phyloP scores from a whole-genome alignment of 2,329 filamentous ascomycete species.

The Pyricularia pennisetigena region DNA sequence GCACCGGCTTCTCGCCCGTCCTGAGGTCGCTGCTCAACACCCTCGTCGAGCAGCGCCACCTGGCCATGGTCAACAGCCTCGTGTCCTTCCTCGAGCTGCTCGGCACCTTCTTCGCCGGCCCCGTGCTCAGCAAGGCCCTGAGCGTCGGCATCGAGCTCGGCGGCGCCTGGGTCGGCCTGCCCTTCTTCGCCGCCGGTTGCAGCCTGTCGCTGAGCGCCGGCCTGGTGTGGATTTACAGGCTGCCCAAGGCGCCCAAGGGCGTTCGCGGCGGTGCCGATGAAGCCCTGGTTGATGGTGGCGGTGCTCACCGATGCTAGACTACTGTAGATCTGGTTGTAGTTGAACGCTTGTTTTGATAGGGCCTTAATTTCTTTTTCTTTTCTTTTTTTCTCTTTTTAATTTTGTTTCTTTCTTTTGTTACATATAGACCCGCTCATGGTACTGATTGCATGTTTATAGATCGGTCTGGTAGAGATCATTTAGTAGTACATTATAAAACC shows the following conservation, averaged over 20 bases:
- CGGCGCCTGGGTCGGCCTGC: conserved; percentile 37
- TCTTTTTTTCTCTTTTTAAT: too few species aligned
- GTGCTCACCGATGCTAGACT: not conserved
- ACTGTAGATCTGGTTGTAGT: not conserved
- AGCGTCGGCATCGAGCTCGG: conserved; percentile 33
- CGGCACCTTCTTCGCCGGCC: conserved; percentile 35
- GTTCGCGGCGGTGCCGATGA: not conserved
- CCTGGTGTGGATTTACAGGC: conserved; percentile 19
- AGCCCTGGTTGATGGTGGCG: not conserved
- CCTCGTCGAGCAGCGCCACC: conserved; percentile 41
- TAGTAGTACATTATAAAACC: too few species aligned
- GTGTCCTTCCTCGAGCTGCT: conserved; percentile 39
- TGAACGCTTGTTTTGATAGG: not conserved
- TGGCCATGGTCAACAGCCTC: conserved; percentile 43
- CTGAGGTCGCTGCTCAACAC: conserved; percentile 40
- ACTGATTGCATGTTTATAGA: too few species aligned
- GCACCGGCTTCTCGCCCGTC: conserved; percentile 30
- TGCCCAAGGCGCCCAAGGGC: conserved; percentile 5
- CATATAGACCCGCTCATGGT: too few species aligned
- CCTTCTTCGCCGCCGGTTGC: conserved; percentile 29
- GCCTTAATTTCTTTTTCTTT: not conserved
- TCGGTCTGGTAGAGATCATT: too few species aligned
- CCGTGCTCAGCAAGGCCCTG: conserved; percentile 35
- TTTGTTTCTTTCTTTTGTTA: not conserved
- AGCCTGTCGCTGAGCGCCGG: conserved; percentile 19